These are phyloP conservation scores for Suillus sp. DNA, from an alignment of 768 basidiomycete species.

Conservation along the genomic window DNA sequence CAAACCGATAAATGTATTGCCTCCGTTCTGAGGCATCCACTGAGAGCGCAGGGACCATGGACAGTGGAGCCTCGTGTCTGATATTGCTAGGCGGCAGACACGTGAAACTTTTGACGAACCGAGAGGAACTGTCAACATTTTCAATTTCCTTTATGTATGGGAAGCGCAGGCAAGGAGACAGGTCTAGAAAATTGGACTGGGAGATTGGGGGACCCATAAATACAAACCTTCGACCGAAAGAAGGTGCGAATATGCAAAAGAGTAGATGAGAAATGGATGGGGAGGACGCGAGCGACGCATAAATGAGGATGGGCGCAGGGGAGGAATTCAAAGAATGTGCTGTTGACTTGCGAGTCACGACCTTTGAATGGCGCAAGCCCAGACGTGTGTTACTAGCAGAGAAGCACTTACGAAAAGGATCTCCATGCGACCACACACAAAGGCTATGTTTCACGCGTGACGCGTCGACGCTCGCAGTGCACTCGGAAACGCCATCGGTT, in stretches of 20 bases:
- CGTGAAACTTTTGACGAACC: background rate
- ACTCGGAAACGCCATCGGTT: background rate
- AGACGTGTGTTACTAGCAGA: background rate
- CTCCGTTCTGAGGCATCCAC: slow-evolving; percentile 17
- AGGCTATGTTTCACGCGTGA: background rate
- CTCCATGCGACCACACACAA: background rate
- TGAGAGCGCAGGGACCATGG: slow-evolving; percentile 19
- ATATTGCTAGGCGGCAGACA: slow-evolving; percentile 25
- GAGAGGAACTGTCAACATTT: background rate
- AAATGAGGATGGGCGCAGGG: background rate
- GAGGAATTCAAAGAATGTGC: background rate
- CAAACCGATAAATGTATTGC: slow-evolving; percentile 11
- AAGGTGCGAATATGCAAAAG: background rate
- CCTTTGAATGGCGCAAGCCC: background rate
- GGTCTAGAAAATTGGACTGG: background rate
- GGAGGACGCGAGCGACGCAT: background rate
- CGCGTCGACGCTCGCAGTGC: background rate
- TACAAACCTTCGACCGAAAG: background rate
- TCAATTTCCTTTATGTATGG: background rate
- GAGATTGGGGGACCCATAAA: background rate
- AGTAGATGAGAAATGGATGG: background rate
- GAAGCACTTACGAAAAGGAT: background rate
- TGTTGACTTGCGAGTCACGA: background rate
- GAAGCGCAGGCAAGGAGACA: background rate
- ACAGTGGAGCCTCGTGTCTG: slow-evolving; percentile 27